Percentiles rank a stretch among this genome's conserved stretches.
phyloP scores from a whole-genome alignment of 495 filamentous ascomycete species.

The Aspergillus taichungensis region DNA sequence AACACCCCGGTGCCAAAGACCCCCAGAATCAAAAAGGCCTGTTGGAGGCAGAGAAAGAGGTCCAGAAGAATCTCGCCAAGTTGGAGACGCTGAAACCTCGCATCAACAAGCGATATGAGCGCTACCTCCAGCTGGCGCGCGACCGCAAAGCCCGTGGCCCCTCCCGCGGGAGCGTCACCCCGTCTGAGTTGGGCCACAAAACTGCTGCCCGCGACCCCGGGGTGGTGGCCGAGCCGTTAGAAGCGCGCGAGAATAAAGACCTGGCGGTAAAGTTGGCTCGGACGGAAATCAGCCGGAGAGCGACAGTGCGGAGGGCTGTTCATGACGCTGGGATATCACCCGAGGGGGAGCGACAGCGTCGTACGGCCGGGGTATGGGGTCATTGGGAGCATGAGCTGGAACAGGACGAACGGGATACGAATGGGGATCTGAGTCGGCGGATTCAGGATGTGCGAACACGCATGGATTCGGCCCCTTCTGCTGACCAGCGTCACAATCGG shows the following conservation, averaged over 20 bases:
- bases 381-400: slow-evolving; percentile 43
- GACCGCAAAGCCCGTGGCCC: slow-evolving; percentile 35
- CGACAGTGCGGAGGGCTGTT: slow-evolving; percentile 46
- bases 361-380: slow-evolving; percentile 56
- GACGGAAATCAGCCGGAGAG: slow-evolving; percentile 62
- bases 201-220: slow-evolving; percentile 32
- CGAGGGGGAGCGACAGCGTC: slow-evolving; percentile 47
- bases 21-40: slow-evolving; percentile 40
- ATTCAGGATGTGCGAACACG: slow-evolving; percentile 37
- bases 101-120: slow-evolving; percentile 56
- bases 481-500: slow-evolving; percentile 2
- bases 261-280: slow-evolving; percentile 71
- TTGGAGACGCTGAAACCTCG: slow-evolving; percentile 59
- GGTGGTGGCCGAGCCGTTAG: slow-evolving; percentile 44
- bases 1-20: slow-evolving; percentile 49
- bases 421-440: slow-evolving; percentile 35
- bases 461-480: slow-evolving; percentile 19
- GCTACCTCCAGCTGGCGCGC: slow-evolving; percentile 46
- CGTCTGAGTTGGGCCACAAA: slow-evolving; percentile 9
- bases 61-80: slow-evolving; percentile 45
- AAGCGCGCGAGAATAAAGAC: slow-evolving; percentile 61
- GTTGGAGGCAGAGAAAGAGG: slow-evolving; percentile 41
- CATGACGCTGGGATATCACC: slow-evolving; percentile 44
- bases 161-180: slow-evolving; percentile 7
- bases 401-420: slow-evolving; percentile 17